A percentile compares a stretch with the other conserved stretches of the same genome.
phyloP scores from a whole-genome alignment of 192 early-diverging fungal genomes.

The Mortierella hygrophila region DNA sequence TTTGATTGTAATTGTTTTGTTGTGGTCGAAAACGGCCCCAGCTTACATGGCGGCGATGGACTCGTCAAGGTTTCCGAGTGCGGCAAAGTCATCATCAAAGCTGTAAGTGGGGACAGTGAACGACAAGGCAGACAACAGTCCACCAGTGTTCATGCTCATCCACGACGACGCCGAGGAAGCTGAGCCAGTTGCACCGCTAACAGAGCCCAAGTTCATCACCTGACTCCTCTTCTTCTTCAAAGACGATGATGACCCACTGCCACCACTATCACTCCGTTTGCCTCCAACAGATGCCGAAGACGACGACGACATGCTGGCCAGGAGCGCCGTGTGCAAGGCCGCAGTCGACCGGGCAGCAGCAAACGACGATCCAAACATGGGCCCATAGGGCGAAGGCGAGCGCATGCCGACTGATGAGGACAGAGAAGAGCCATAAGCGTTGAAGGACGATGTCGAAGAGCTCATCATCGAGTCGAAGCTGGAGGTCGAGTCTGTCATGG shows the following conservation, averaged over 20 bases:
- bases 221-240: conserved; percentile 11
- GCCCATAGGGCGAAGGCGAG: conserved; percentile 39
- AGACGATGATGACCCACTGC: neutral
- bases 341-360: conserved; percentile 47
- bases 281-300: conserved; percentile 1
- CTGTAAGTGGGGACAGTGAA: conserved; percentile 50
- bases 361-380: conserved; percentile 48
- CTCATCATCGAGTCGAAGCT: conserved; percentile 47
- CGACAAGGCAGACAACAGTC: conserved; percentile 36
- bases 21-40: neutral
- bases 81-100: conserved; percentile 21
- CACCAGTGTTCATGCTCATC: conserved; percentile 52
- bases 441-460: conserved; percentile 17
- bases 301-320: conserved; percentile 36
- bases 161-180: conserved; percentile 25
- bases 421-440: conserved; percentile 29
- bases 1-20: no score
- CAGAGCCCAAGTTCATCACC: conserved; percentile 6
- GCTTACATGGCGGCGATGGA: conserved; percentile 32
- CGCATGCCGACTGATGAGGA: conserved; percentile 27
- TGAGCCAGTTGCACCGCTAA: neutral
- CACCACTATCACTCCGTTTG: neutral
- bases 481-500: conserved; percentile 34
- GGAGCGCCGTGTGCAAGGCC: conserved; percentile 32
- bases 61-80: neutral